These are phyloP conservation scores for Sphaerulina populicola DNA, from an alignment of 2,329 filamentous ascomycete genomes.

Conservation along the genomic window DNA sequence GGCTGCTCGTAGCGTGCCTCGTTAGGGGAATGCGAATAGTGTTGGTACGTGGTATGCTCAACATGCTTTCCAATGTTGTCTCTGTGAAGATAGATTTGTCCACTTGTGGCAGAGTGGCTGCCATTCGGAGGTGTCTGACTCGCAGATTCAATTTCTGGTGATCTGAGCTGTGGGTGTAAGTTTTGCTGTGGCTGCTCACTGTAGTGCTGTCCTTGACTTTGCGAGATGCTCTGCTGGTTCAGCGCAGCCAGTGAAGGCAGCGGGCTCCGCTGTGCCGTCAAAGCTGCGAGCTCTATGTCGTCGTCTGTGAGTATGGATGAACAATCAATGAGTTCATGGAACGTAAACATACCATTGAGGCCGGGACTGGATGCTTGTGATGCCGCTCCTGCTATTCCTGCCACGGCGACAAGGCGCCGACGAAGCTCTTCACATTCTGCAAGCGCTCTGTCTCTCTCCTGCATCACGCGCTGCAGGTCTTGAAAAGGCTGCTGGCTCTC, in stretches of 20 bases:
- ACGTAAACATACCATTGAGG: conserved; percentile 28
- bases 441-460: conserved; percentile 61
- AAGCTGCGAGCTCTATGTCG: conserved; percentile 40
- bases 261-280: conserved; percentile 40
- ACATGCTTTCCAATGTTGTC: not conserved
- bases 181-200: conserved; percentile 14
- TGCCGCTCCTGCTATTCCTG: conserved; percentile 23
- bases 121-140: conserved; percentile 11
- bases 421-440: conserved; percentile 73
- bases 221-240: conserved; percentile 8
- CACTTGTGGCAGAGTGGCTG: conserved; percentile 1
- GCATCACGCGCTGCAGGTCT: conserved; percentile 67
- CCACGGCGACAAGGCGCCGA: conserved; percentile 46
- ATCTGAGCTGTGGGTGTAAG: conserved; percentile 31
- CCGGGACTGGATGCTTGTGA: conserved; percentile 15
- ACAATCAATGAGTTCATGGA: conserved; percentile 23
- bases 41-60: conserved; percentile 1
- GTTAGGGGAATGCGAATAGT: not conserved
- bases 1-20: not conserved
- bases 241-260: conserved; percentile 28
- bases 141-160: conserved; percentile 13
- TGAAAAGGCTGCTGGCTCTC: conserved; percentile 74
- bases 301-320: conserved; percentile 24
- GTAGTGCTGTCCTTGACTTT: conserved; percentile 5
- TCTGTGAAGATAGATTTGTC: conserved; percentile 5